Conservation (phyloP, 2,329 filamentous ascomycete genomes). For the Trichoderma sp. region DNA sequence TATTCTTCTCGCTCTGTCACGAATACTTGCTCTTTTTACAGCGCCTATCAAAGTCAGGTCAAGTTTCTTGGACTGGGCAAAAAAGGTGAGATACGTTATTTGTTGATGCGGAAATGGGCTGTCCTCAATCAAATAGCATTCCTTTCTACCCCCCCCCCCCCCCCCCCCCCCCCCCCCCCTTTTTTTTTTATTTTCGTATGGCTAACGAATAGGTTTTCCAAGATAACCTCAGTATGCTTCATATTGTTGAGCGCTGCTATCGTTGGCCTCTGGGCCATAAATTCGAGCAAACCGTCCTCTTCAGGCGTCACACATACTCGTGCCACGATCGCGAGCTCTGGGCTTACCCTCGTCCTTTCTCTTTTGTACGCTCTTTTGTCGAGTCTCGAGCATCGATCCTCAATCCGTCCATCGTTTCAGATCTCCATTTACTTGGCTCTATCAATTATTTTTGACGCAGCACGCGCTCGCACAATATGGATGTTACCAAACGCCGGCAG, state of each 20-base stretch:
- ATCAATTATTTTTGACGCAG: slow-evolving; percentile 22
- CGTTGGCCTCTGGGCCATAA: not conserved
- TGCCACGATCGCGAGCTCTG: not conserved
- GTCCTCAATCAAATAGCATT: too few species aligned
- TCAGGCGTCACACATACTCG: slow-evolving; percentile 1
- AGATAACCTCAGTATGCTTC: slow-evolving; percentile 14
- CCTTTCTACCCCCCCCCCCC: too few species aligned
- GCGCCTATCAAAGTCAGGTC: not conserved
- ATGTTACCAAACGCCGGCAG: slow-evolving; percentile 12
- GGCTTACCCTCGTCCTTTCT: not conserved
- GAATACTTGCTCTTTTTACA: not conserved
- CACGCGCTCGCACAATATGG: slow-evolving; percentile 23
- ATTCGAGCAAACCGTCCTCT: not conserved
- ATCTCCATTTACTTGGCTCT: slow-evolving; percentile 21
- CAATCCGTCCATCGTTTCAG: slow-evolving; percentile 21
- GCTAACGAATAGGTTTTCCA: not conserved
- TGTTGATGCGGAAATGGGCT: too few species aligned
- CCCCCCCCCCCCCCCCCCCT: too few species aligned
- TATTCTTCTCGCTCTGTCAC: not conserved
- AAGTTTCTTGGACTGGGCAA: slow-evolving; percentile 1
- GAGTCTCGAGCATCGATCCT: slow-evolving; percentile 14
- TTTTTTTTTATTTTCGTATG: not conserved
- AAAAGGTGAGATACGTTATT: not conserved
- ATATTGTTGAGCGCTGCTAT: slow-evolving; percentile 8
- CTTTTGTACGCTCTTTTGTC: slow-evolving; percentile 6